phyloP scores from a whole-genome alignment of 805 yeast species.

The Clavispora asparagi region DNA sequence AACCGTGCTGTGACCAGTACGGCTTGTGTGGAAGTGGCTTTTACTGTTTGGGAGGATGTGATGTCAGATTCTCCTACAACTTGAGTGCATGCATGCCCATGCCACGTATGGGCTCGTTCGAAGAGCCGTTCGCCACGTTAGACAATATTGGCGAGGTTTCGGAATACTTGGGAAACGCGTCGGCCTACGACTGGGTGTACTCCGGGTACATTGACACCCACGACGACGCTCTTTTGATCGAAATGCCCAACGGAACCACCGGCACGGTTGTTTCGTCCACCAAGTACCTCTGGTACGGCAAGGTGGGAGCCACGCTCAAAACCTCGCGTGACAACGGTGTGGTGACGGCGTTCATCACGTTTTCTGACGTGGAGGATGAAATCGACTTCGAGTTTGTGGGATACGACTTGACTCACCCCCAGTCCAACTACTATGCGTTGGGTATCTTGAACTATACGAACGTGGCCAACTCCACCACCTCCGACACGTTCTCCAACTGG shows the following conservation, averaged over 20 bases:
- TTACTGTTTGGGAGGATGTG: constrained; percentile 84
- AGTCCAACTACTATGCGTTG: constrained; percentile 76
- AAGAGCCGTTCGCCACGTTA: constrained; percentile 37
- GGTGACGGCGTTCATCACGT: constrained; percentile 73
- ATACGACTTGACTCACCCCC: constrained; percentile 56
- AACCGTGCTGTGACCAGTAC: constrained; percentile 82
- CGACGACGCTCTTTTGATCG: constrained; percentile 53
- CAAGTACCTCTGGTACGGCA: constrained; percentile 84
- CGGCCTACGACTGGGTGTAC: constrained; percentile 65
- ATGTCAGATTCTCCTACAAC: constrained; percentile 63
- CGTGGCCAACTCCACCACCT: constrained; percentile 37
- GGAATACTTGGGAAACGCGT: constrained; percentile 65
- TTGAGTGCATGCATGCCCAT: constrained; percentile 76
- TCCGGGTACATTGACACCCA: constrained; percentile 49
- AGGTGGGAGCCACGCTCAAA: constrained; percentile 61
- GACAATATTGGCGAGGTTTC: constrained; percentile 20
- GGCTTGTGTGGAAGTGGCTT: constrained; percentile 79
- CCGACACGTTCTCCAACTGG: constrained; percentile 59
- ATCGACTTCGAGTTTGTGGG: constrained; percentile 88
- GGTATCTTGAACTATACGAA: constrained; percentile 69
- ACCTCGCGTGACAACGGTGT: constrained; percentile 78
- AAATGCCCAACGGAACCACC: constrained; percentile 70
- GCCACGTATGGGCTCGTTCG: constrained; percentile 61
- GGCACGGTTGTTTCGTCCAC: constrained; percentile 83
- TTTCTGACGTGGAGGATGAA: constrained; percentile 86